A percentile compares a stretch with the other conserved stretches of the same genome.
Conservation (phyloP, 306 rosid species). For the Cotoneaster glaucophyllus region DNA sequence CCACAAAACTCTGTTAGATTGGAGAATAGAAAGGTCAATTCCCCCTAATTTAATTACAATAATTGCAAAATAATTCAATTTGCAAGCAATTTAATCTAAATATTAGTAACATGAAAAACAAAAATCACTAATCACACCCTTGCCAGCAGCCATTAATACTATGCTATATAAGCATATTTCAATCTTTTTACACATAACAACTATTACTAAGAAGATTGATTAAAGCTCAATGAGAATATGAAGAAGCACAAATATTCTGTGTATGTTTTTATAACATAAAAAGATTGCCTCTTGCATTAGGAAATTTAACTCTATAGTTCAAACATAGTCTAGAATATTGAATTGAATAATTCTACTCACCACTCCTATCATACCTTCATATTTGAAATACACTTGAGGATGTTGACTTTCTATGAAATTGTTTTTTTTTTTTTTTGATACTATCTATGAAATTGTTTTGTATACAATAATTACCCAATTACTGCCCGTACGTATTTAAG, state of each 20-base stretch:
- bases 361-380: background rate
- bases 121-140: background rate
- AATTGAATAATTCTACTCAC: too few relatives aligned
- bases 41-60: too few relatives aligned
- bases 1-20: too few relatives aligned
- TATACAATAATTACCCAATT: background rate
- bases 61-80: too few relatives aligned
- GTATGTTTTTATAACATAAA: too few relatives aligned
- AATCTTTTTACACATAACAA: constrained; percentile 3
- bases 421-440: too few relatives aligned
- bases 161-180: constrained; percentile 14
- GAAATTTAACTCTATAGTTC: background rate
- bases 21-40: too few relatives aligned
- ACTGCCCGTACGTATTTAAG: background rate
- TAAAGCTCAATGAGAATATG: background rate
- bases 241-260: background rate
- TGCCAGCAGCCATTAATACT: constrained; percentile 43
- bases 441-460: background rate
- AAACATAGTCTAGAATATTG: background rate
- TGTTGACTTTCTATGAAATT: background rate
- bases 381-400: background rate
- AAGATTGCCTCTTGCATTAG: background rate
- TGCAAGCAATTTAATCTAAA: too few relatives aligned
- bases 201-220: background rate
- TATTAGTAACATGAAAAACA: too few relatives aligned